Base-by-base conservation (phyloP, 2,329 filamentous ascomycete species). In the Ascochyta clinopodiicola region DNA sequence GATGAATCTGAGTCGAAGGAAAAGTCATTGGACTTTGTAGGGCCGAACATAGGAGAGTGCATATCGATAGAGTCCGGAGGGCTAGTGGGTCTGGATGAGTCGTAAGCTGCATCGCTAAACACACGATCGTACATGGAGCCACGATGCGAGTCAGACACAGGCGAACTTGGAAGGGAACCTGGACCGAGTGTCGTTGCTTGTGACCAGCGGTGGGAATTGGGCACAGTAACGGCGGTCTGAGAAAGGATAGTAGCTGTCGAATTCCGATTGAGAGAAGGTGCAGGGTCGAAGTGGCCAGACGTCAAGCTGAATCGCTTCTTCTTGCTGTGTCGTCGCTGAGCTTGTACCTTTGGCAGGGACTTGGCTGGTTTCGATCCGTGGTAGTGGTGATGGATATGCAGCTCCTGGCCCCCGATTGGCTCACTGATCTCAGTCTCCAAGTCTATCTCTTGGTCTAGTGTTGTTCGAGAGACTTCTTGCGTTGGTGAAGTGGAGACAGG, bases 381-480 rank as follows among this genome's bases (percentile, higher is more conserved):
- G 70, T 96, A 96, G 72, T 98, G 94, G 68, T 98, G 93, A 69
- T 98, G 94, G 40, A 98, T 90, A 67, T 97, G 94, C 13, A 97
- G 79, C 67, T 95, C 91, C 48, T 72, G 72, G 17, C 73, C 71
- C 36, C 65, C 51, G 5, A 62, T 22, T 35, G 63, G 58, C 19
- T 77, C 75, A 8, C 48, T 17, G 4, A 49, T 29, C 27, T 66
- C 66, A 22, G 61, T 51, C 24, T 84, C 85, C 22, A 96, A 81
- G n/a, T 84, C 85, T 21, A 96, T 82, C 73, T 97, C 93, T 37
- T 90, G 86, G 55, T 87, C 83, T 46, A 97, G 77, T 0, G 85
- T 89, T 1, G 79, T 76, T 48, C 67, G 56, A 4, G 57, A 37
- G 12, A 45, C 45, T 3, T 77, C 76, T 22, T 66, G 56, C 2